Evolutionary conservation across 2,329 filamentous ascomycete genomes (phyloP).

Genomic region (Aspergillus spinulosporus): DNA sequence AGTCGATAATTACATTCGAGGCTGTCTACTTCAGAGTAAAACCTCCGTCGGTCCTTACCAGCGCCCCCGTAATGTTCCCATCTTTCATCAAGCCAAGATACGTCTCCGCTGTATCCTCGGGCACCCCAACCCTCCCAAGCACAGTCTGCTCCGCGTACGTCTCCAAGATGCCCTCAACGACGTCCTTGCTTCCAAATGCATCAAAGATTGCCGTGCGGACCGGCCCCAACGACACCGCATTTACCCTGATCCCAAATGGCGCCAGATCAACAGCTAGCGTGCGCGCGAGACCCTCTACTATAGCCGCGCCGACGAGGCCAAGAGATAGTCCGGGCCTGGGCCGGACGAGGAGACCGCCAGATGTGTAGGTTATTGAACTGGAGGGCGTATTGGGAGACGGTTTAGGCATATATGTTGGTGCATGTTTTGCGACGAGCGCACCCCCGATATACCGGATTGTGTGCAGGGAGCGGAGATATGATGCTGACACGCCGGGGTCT

Average conservation of each 20-base stretch:
- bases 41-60: slow-evolving; percentile 41
- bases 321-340: not conserved
- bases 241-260: slow-evolving; percentile 42
- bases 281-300: slow-evolving; percentile 35
- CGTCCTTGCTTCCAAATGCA: slow-evolving; percentile 1
- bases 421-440: slow-evolving; percentile 44
- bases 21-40: slow-evolving; percentile 27
- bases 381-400: not conserved
- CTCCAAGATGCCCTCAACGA: slow-evolving; percentile 31
- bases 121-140: slow-evolving; percentile 28
- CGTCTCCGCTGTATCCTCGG: slow-evolving; percentile 46
- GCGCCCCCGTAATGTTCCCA: slow-evolving; percentile 39
- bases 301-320: not conserved
- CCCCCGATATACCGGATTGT: slow-evolving; percentile 33
- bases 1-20: no score
- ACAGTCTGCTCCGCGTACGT: slow-evolving; percentile 21
- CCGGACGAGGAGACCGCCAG: not conserved
- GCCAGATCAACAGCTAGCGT: slow-evolving; percentile 45
- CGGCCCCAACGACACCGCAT: slow-evolving; percentile 44
- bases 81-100: slow-evolving; percentile 50
- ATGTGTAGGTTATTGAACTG: not conserved
- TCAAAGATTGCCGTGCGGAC: slow-evolving; percentile 44
- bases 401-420: not conserved
- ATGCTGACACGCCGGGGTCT: slow-evolving; percentile 26
- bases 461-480: slow-evolving; percentile 20